These are phyloP conservation scores for Backusella liffmaniae DNA, from an alignment of 192 early-diverging fungal genomes.

Conservation along the genomic window DNA sequence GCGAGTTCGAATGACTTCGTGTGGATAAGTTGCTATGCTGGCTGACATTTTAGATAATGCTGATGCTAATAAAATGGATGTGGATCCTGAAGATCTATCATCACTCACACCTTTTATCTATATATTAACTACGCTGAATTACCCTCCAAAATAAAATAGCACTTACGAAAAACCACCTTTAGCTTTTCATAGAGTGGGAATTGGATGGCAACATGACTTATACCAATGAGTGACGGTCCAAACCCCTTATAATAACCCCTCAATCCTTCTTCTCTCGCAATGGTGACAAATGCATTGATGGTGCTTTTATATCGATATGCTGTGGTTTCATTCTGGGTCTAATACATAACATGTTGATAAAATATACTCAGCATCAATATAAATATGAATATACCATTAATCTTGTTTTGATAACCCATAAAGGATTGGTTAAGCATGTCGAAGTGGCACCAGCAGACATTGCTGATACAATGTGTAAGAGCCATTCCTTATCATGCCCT, in stretches of 20 bases:
- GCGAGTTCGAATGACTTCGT: slow-evolving; percentile 90
- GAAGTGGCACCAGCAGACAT: slow-evolving; percentile 80
- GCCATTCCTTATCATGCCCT: slow-evolving; percentile 48
- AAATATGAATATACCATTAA: slow-evolving; percentile 62
- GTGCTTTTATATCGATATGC: slow-evolving; percentile 84
- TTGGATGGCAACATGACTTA: slow-evolving; percentile 90
- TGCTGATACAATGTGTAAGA: slow-evolving; percentile 82
- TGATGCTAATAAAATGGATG: slow-evolving; percentile 74
- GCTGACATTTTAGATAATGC: slow-evolving; percentile 89
- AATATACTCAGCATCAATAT: neutral
- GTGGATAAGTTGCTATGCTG: slow-evolving; percentile 87
- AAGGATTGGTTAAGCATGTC: slow-evolving; percentile 80
- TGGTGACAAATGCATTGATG: slow-evolving; percentile 75
- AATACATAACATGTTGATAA: neutral
- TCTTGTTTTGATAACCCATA: slow-evolving; percentile 92
- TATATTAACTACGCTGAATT: slow-evolving; percentile 6
- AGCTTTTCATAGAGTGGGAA: slow-evolving; percentile 96
- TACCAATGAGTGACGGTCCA: slow-evolving; percentile 85
- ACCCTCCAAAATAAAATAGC: neutral
- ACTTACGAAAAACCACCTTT: slow-evolving; percentile 65
- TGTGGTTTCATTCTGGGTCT: slow-evolving; percentile 78
- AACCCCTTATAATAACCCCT: slow-evolving; percentile 93
- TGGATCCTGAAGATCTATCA: slow-evolving; percentile 13
- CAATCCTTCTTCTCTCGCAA: slow-evolving; percentile 73
- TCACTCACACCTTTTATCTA: neutral